phyloP scores from a whole-genome alignment of 179 eudicot genomes.

The Dionaea muscipula region DNA sequence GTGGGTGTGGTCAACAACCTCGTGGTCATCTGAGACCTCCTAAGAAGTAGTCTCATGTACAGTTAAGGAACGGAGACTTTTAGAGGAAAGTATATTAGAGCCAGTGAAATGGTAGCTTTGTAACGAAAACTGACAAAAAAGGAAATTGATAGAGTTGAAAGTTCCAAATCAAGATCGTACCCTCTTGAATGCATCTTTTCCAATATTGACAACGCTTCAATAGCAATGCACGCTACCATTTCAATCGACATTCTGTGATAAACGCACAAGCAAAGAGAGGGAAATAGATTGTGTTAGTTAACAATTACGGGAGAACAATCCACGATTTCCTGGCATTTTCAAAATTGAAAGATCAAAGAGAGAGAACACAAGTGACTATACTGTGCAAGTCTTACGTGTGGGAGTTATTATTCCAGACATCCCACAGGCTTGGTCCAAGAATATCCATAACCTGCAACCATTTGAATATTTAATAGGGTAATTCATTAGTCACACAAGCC shows the following conservation, averaged over 20 bases:
- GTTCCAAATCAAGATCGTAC: no score
- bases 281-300: no score
- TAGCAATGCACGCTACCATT: constrained; percentile 70
- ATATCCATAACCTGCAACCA: constrained; percentile 63
- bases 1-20: no score
- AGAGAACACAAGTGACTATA: constrained; percentile 1
- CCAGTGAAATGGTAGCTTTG: no score
- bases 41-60: no score
- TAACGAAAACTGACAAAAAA: no score
- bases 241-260: constrained; percentile 49
- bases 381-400: constrained; percentile 26
- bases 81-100: no score
- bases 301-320: no score
- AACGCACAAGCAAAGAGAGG: constrained; percentile 1
- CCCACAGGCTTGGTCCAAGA: constrained; percentile 80
- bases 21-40: no score
- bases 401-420: constrained; percentile 55
- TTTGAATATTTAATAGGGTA: not conserved
- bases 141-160: no score
- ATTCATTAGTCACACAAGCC: no score
- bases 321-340: not conserved
- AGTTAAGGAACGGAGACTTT: no score
- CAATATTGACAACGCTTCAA: constrained; percentile 66
- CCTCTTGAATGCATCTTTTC: constrained; percentile 64
- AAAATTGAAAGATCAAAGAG: not conserved